Evolutionary conservation across 352 stramenopile genomes (phyloP).

Genomic region (Ophiocytium majus): DNA sequence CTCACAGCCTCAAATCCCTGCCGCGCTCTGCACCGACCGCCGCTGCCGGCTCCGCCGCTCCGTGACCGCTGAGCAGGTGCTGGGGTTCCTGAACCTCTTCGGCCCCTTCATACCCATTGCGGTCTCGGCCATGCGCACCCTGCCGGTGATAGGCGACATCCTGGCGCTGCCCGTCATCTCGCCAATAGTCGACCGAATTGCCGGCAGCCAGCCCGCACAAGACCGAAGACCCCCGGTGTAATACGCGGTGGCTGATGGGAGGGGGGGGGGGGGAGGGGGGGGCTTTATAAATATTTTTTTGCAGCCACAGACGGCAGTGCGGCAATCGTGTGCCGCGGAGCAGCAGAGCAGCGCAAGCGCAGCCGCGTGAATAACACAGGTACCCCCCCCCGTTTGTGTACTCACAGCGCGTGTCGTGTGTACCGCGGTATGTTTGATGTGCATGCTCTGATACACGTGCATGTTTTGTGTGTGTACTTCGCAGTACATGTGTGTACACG

Average conservation of each 20-base stretch:
- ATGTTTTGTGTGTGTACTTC: too few relatives aligned
- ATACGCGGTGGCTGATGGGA: not conserved
- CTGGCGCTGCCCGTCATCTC: slow-evolving; percentile 45
- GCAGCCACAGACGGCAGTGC: too few relatives aligned
- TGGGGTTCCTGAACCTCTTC: slow-evolving; percentile 56
- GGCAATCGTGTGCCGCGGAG: too few relatives aligned
- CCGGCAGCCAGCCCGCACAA: slow-evolving; percentile 5
- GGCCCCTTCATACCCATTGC: slow-evolving; percentile 54
- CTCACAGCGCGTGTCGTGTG: too few relatives aligned
- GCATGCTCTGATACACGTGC: too few relatives aligned
- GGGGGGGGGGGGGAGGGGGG: too few relatives aligned
- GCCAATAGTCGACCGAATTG: slow-evolving; percentile 43
- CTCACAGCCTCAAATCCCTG: not conserved
- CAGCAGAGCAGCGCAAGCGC: too few relatives aligned
- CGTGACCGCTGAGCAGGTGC: slow-evolving; percentile 13
- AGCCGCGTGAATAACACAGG: too few relatives aligned
- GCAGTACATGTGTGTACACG: too few relatives aligned
- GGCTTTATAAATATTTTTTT: too few relatives aligned
- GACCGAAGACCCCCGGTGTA: slow-evolving; percentile 17
- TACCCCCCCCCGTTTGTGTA: too few relatives aligned
- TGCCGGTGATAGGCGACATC: slow-evolving; percentile 45
- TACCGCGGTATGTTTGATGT: too few relatives aligned
- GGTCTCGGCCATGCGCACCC: slow-evolving; percentile 37
- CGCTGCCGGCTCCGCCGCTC: not conserved
- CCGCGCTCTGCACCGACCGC: not conserved